Base-by-base conservation (phyloP, 2,329 filamentous ascomycete species). In the Magnaporthales sp. region DNA sequence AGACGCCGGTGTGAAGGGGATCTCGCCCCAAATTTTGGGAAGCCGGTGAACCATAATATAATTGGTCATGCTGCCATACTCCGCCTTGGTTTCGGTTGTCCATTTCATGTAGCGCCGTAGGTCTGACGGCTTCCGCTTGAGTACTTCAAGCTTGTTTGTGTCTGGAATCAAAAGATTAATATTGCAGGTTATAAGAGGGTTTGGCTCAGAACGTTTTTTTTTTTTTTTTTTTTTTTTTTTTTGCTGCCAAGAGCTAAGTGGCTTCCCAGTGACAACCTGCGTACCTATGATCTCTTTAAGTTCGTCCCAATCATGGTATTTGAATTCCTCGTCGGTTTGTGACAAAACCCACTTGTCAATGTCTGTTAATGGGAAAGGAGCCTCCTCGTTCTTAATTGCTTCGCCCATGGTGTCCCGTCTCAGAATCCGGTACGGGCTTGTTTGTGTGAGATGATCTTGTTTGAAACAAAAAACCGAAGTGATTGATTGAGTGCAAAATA, bases 101-200 rank as follows among this genome's bases (percentile, higher is more conserved):
- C 90, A 97, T 74, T 89, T 81, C 72, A 94, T 88, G 74, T 97
- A 97, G 56, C 85, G 84, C 66, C 90, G 84, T 68, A 97, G 81
- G 71, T 96, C 90, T 29, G 90, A 93, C 1, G 94, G 93, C 67
- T 89, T 87, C 51, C 94, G 86, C 74, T 92, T 91, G 71, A 97
- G 89, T 27, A 85, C 82, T 69, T 90, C 86, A 68, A 97, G 88
- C 46, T 89, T 79, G 73, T 89, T 89, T 65, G 75, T 78, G 65
- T 77, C 80, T 86, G 68, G 30, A 64, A 27, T 22, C 19, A n/a
- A 10, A 2, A 8, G 30, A n/a, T 62, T 31, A 32, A 27, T 31
- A 29, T 13, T 8, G 19, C 15, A 3, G 3, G 15, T n/a, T n/a
- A 46, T 19, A 46, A n/a, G n/a, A 46, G 2, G 15, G 5, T 19